Evolutionary conservation across 164 flowering plant genomes (phyloP), one percentile per base, ranked within the genome.

Genomic region (Dillenia turbinata): DNA sequence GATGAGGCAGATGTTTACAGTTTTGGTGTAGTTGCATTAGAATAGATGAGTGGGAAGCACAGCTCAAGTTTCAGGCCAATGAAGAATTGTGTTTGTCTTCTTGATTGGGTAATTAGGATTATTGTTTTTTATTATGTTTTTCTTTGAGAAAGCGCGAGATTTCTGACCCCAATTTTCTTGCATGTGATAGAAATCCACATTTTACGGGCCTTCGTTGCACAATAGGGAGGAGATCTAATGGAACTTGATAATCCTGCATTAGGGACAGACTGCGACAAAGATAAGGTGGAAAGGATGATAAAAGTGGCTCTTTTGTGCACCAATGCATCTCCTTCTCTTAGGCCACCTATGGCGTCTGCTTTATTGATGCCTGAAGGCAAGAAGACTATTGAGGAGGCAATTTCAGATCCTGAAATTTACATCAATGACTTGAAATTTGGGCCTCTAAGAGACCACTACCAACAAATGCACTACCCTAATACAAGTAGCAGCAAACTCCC

Each of bases 1-100:
- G 66, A 77, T 57, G 81, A 85, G 62, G 87, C 83, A 44, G 87
- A 85, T 61, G 84, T 85, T 26, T 85, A 85, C 67, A 85, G 90
- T 56, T 85, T 76, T 44, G 90, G 87, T 9, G 16, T 83, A 43
- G 83, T 85, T 9, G 74, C 77, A 9, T 59, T 85, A 55, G 90
- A 85, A 66, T 75, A 82, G 54, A 82, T 77, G 26, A 68, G 77
- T 60, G 89, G 86, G 49, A 78, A 54, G 63, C 77, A 64, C 69
- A 83, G 79, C 68, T 55, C 50, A 1, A 79, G 58, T 51, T 77
- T 43, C 19, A 44, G 43, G 58, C 67, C 85, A 9, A 58, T 54
- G 9, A 65, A 75, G 10, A 65, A 80, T 9, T 66, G 53, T 60
- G 61, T 64, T 16, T 74, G 73, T 66, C 85, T 83, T 63, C 67